phyloP scores from a whole-genome alignment of 148 eudicot genomes.

The Rhododendron mucronatum region DNA sequence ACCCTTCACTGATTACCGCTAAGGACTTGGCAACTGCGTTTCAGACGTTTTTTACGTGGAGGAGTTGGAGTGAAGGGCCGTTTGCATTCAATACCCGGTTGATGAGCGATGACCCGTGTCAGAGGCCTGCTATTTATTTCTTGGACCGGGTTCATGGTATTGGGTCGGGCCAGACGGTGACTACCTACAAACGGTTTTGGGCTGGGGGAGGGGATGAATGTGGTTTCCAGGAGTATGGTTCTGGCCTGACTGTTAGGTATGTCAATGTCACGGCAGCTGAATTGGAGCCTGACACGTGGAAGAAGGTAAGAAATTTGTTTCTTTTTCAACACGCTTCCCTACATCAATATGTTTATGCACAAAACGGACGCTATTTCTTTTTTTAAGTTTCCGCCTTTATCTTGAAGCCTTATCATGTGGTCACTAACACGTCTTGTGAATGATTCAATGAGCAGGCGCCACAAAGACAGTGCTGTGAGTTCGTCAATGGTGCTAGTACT shows the following conservation, averaged over 20 bases:
- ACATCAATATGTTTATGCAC: too few relatives aligned
- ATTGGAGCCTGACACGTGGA: constrained; percentile 24
- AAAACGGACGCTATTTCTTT: neutral
- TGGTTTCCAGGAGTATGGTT: neutral
- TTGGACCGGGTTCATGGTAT: constrained; percentile 19
- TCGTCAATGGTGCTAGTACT: neutral
- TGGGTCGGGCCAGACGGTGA: constrained; percentile 16
- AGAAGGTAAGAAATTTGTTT: constrained; percentile 20
- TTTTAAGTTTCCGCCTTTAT: neutral
- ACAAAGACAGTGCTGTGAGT: constrained; percentile 43
- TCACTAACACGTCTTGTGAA: neutral
- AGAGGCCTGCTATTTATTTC: constrained; percentile 27
- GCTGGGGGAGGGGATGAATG: constrained; percentile 11
- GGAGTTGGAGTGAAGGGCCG: constrained; percentile 22
- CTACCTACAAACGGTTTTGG: constrained; percentile 18
- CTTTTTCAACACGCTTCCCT: too few relatives aligned
- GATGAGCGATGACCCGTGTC: constrained; percentile 32
- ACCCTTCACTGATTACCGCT: constrained; percentile 24
- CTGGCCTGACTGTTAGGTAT: constrained; percentile 7
- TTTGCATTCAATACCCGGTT: constrained; percentile 38
- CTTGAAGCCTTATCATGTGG: neutral
- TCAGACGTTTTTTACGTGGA: constrained; percentile 39
- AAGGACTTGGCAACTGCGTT: constrained; percentile 29
- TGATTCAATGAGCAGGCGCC: constrained; percentile 22
- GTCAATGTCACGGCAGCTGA: constrained; percentile 24